phyloP scores from a whole-genome alignment of 2,329 filamentous ascomycete genomes.

The Xylaria digitata region DNA sequence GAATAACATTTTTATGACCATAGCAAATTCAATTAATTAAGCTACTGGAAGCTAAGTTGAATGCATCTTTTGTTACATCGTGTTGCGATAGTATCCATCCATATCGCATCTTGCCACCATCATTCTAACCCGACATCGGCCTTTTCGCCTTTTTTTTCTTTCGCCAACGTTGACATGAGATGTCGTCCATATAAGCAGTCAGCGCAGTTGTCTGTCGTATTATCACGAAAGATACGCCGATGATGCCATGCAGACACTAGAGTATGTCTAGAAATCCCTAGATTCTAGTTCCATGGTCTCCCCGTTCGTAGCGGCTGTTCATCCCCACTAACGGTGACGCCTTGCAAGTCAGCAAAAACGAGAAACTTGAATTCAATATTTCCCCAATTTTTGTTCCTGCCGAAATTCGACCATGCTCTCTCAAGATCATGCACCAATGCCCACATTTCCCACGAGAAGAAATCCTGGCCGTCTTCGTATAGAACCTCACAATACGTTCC shows the following conservation, averaged over 20 bases:
- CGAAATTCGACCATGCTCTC: too few species aligned
- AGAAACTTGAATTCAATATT: conserved; percentile 10
- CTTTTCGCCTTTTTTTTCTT: background rate
- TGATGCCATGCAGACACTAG: background rate
- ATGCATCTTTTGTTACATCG: background rate
- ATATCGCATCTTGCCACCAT: background rate
- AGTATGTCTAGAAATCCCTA: background rate
- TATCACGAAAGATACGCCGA: background rate
- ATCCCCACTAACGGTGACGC: background rate
- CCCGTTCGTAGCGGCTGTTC: background rate
- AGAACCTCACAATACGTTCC: conserved; percentile 41
- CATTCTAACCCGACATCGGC: background rate
- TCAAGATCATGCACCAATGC: too few species aligned
- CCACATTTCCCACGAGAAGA: too few species aligned
- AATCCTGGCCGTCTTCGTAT: background rate
- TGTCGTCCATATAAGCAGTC: background rate
- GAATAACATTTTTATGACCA: background rate
- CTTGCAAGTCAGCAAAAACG: background rate
- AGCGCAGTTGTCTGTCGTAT: background rate
- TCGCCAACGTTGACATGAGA: background rate
- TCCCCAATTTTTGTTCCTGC: background rate
- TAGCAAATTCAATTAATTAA: background rate
- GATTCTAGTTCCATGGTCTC: background rate
- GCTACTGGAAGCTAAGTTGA: background rate
- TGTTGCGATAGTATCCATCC: background rate